phyloP scores from a whole-genome alignment of 768 basidiomycete species.

The Neoboletus subvelutipes region DNA sequence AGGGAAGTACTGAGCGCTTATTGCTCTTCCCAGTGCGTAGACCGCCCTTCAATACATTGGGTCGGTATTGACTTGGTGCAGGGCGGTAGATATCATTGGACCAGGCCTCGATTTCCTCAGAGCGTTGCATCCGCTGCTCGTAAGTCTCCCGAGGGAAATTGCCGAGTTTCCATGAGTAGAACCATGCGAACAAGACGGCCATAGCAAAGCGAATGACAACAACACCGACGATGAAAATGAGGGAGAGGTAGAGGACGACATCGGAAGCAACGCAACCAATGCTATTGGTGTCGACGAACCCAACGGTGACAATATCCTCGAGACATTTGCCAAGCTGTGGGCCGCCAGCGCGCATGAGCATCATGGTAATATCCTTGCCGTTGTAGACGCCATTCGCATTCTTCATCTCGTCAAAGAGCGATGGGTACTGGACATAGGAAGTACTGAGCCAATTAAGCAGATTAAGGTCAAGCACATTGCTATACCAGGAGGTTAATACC shows the following conservation, averaged over 20 bases:
- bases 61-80: constrained; percentile 87
- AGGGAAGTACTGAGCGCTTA: constrained; percentile 63
- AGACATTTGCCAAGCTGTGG: constrained; percentile 74
- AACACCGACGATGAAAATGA: constrained; percentile 96
- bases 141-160: constrained; percentile 93
- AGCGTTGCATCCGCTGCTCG: constrained; percentile 86
- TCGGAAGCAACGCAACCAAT: constrained; percentile 96
- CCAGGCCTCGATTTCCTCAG: constrained; percentile 94
- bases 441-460: constrained; percentile 83
- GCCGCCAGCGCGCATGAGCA: constrained; percentile 70
- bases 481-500: constrained; percentile 32
- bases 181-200: constrained; percentile 98
- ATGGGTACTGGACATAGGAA: constrained; percentile 79
- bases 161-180: constrained; percentile 93
- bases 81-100: constrained; percentile 92
- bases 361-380: constrained; percentile 86
- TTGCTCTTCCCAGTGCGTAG: constrained; percentile 47
- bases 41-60: constrained; percentile 81
- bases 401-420: constrained; percentile 78
- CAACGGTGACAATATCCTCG: constrained; percentile 81
- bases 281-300: constrained; percentile 90
- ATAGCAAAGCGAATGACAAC: constrained; percentile 93
- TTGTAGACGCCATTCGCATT: constrained; percentile 68
- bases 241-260: constrained; percentile 92
- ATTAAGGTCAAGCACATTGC: constrained; percentile 84